Conservation (phyloP, 768 basidiomycete species). For the Lyophyllum shimeji region DNA sequence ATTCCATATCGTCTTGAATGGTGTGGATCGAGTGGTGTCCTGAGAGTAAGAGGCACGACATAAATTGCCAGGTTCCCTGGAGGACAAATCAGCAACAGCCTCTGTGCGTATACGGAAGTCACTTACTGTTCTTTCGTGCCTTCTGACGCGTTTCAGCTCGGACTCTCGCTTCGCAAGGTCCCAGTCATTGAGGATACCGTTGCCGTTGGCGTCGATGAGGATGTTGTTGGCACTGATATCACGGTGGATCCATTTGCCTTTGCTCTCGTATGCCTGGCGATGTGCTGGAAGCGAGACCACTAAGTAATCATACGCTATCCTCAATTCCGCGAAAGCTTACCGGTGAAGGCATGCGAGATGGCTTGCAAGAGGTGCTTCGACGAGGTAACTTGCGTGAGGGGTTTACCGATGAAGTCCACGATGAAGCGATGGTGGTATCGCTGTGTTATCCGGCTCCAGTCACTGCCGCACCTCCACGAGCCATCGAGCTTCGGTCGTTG, state of each 20-base stretch:
- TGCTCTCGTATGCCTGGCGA: slow-evolving; percentile 6
- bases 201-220: slow-evolving; percentile 3
- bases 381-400: slow-evolving; percentile 14
- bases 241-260: slow-evolving; percentile 5
- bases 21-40: neutral
- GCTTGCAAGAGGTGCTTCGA: slow-evolving; percentile 21
- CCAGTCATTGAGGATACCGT: slow-evolving; percentile 15
- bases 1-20: slow-evolving; percentile 14
- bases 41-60: slow-evolving; percentile 7
- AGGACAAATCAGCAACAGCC: neutral
- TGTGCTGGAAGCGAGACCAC: neutral
- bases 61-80: slow-evolving; percentile 17
- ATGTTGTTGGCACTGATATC: slow-evolving; percentile 12
- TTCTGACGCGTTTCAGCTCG: neutral
- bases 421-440: slow-evolving; percentile 21
- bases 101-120: neutral
- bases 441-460: neutral
- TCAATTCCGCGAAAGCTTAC: slow-evolving; percentile 9
- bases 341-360: slow-evolving; percentile 22
- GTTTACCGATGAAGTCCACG: slow-evolving; percentile 15
- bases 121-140: slow-evolving; percentile 10
- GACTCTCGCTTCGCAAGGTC: slow-evolving; percentile 7
- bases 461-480: slow-evolving; percentile 13
- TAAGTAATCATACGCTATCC: neutral
- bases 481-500: neutral